Evolutionary conservation across 2,329 filamentous ascomycete genomes (phyloP).

Genomic region (Pyrenochaeta sp.): DNA sequence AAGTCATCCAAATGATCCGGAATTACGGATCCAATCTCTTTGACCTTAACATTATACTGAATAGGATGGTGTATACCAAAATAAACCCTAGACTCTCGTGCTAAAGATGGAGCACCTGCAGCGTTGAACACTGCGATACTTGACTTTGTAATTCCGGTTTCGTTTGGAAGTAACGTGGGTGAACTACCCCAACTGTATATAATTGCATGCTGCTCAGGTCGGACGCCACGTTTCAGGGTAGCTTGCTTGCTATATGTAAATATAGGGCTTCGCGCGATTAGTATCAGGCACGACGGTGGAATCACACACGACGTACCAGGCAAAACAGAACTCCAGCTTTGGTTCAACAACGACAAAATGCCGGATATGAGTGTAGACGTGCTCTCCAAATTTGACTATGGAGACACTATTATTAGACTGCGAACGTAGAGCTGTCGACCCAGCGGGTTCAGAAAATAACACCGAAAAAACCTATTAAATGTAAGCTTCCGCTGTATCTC

Average conservation of each 20-base stretch:
- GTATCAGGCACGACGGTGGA: not conserved
- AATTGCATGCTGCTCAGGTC: conserved; percentile 46
- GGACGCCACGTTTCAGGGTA: conserved; percentile 13
- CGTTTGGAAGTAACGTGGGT: conserved; percentile 22
- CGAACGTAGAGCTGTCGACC: not conserved
- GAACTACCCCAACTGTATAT: conserved; percentile 34
- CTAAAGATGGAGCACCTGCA: not conserved
- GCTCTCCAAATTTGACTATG: not conserved
- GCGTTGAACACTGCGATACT: conserved; percentile 42
- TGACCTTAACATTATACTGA: conserved; percentile 55
- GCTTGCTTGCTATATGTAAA: conserved; percentile 15
- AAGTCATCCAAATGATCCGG: conserved; percentile 26
- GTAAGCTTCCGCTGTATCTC: too few species aligned
- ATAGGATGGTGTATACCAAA: conserved; percentile 51
- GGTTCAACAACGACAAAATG: conserved; percentile 3
- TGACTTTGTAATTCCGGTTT: conserved; percentile 47
- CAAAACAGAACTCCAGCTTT: conserved; percentile 3
- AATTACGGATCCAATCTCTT: conserved; percentile 48
- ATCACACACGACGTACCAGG: not conserved
- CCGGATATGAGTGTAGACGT: not conserved
- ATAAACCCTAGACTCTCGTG: conserved; percentile 32
- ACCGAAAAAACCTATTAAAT: not conserved
- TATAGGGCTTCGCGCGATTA: conserved; percentile 10
- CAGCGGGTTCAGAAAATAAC: not conserved
- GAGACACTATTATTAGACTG: not conserved